Evolutionary conservation across 352 stramenopile genomes (phyloP).

Genomic region (Globisporangium paroecandrum): DNA sequence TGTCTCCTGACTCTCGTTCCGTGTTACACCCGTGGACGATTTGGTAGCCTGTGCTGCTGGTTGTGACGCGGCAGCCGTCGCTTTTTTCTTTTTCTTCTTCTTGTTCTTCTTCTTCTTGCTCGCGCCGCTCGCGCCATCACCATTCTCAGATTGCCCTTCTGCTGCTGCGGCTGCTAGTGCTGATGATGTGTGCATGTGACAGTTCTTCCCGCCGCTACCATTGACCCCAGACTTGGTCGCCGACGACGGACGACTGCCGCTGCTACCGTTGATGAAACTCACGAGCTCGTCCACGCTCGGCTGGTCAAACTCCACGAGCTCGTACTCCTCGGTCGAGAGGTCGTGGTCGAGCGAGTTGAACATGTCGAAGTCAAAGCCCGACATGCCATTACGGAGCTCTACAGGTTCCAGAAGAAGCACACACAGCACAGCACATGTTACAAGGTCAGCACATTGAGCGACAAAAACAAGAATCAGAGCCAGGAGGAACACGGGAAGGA

Average conservation of each 20-base stretch:
- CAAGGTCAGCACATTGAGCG: background rate
- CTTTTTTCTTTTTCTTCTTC: slow-evolving; percentile 77
- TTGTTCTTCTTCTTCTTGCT: slow-evolving; percentile 64
- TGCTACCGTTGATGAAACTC: slow-evolving; percentile 76
- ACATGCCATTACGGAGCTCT: slow-evolving; percentile 56
- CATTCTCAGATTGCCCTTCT: slow-evolving; percentile 14
- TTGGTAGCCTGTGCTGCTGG: background rate
- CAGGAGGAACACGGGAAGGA: background rate
- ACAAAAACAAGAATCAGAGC: background rate
- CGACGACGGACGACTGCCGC: slow-evolving; percentile 21
- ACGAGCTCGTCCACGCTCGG: slow-evolving; percentile 79
- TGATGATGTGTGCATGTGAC: slow-evolving; percentile 9
- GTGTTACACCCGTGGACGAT: background rate
- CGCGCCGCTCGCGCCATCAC: background rate
- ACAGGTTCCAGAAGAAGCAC: background rate
- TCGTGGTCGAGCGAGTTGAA: slow-evolving; percentile 78
- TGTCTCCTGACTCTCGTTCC: background rate
- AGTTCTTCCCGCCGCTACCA: slow-evolving; percentile 9
- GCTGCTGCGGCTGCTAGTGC: slow-evolving; percentile 20
- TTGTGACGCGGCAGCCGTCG: background rate
- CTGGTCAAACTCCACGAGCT: slow-evolving; percentile 79
- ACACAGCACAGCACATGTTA: background rate
- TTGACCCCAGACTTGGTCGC: background rate
- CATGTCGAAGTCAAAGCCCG: slow-evolving; percentile 75
- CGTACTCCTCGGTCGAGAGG: slow-evolving; percentile 71